A percentile compares a stretch with the other conserved stretches of the same genome.
Evolutionary conservation across 1,284 basidiomycete genomes (phyloP).

Genomic region (Puccinia triticina): DNA sequence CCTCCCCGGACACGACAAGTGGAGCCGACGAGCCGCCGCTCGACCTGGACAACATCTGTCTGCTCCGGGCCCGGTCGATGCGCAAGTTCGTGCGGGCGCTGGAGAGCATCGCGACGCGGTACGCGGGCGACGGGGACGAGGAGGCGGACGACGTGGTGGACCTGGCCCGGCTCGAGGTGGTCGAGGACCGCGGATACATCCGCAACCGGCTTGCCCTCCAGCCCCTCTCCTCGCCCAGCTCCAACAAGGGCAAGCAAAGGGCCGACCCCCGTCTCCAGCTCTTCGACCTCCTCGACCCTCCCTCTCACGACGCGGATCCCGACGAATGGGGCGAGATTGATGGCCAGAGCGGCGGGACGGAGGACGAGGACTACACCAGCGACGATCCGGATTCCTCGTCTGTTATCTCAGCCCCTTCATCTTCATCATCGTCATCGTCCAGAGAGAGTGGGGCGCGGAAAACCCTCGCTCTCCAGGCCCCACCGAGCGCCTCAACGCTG

Average conservation of each 20-base stretch:
- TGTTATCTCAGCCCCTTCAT: conserved; percentile 4
- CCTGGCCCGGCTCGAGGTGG: conserved; percentile 4
- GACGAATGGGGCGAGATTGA: conserved; percentile 5
- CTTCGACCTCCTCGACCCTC: not conserved
- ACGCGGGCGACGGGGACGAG: conserved; percentile 35
- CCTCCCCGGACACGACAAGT: not conserved
- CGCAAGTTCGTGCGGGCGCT: not conserved
- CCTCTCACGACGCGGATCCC: not conserved
- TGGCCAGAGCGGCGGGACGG: not conserved
- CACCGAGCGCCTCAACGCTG: not conserved
- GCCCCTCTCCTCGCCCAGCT: not conserved
- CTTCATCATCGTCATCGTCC: not conserved
- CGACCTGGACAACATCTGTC: conserved; percentile 20
- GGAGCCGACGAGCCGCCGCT: not conserved
- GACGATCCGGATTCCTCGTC: not conserved
- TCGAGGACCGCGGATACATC: conserved; percentile 29
- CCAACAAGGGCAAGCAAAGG: not conserved
- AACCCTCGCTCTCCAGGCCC: not conserved
- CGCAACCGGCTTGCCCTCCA: not conserved
- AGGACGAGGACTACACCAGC: not conserved
- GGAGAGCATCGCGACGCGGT: not conserved
- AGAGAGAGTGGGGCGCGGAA: not conserved
- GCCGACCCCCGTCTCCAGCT: not conserved
- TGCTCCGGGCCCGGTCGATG: conserved; percentile 16
- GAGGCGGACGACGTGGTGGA: conserved; percentile 27